Base-by-base conservation (phyloP, 768 basidiomycete genomes). In the Russula virescens region DNA sequence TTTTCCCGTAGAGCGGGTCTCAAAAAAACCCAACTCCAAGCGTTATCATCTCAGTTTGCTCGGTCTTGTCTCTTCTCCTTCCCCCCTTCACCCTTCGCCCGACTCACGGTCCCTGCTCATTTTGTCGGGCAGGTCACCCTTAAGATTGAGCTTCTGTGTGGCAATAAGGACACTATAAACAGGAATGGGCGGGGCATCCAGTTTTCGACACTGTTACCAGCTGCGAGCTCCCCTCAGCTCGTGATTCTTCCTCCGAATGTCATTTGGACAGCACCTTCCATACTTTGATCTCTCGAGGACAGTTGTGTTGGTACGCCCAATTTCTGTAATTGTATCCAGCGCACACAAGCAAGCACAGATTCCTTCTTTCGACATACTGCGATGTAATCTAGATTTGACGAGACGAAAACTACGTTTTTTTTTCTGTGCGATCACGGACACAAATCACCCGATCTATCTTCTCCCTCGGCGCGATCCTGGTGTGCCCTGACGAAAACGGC, bases 351-450 rank as follows among this genome's bases (percentile, higher is more conserved):
- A n/a, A n/a, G n/a, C 9, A 35, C n/a, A 51, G 21, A 25, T 52
- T 38, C 23, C 34, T 38, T 38, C 23, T n/a, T 38, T 38, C 38
- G 13, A 38, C 2, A 14, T 6, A 38, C 38, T 28, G 38, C 19
- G 25, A 31, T 28, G 49, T 25, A n/a, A 59, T 59, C 62, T 64
- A 64, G 63, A 64, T 64, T 49, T 50, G 40, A 60, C 21, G 14
- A 43, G 47, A 59, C 23, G 34, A 49, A 52, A 52, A 45, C 28
- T 38, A 52, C 51, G 23, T 34, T 50, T 59, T 63, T 43, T 38
- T 45, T 59, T 59, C 19, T 25, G 42, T 55, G 63, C 58, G 63
- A 64, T 64, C 63, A 64, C 63, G 63, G 63, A 64, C 58, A 52
- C 58, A 60, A 64, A 45, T 60, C 52, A 23, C 45, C 61, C 49